A percentile compares a stretch with the other conserved stretches of the same genome.
These are phyloP conservation scores for Melastoma candidum DNA, from an alignment of 441 rosid species.

Conservation along the genomic window DNA sequence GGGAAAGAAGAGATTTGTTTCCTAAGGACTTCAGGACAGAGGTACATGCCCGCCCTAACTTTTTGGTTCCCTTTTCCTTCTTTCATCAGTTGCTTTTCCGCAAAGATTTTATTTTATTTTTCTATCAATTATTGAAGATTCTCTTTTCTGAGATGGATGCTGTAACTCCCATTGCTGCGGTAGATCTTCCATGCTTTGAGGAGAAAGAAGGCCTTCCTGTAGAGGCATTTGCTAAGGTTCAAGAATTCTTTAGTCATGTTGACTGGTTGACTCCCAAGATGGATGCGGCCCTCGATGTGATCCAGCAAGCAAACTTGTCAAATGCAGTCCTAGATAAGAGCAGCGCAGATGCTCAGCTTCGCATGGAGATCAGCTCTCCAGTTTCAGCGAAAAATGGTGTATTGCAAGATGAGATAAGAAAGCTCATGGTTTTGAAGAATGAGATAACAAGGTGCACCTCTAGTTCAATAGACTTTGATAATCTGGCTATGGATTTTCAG, in stretches of 20 bases:
- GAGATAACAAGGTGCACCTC: conserved; percentile 21
- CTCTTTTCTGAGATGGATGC: conserved; percentile 95
- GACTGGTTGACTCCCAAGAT: conserved; percentile 72
- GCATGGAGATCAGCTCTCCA: conserved; percentile 5
- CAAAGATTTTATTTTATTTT: conserved; percentile 19
- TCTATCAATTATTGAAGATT: conserved; percentile 43
- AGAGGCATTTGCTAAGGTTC: conserved; percentile 91
- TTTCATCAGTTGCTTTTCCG: conserved; percentile 11
- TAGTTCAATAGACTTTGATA: conserved; percentile 11
- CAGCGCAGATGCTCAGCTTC: conserved; percentile 17
- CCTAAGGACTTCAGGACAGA: conserved; percentile 89
- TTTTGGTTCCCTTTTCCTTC: conserved; percentile 9
- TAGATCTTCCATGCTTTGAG: conserved; percentile 55
- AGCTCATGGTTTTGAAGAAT: conserved; percentile 6
- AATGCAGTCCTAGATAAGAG: conserved; percentile 34
- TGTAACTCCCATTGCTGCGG: conserved; percentile 47
- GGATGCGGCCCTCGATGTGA: conserved; percentile 64
- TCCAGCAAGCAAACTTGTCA: conserved; percentile 65
- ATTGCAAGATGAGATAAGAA: conserved; percentile 1
- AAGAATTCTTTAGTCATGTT: conserved; percentile 69
- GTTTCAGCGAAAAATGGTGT: conserved; percentile 1
- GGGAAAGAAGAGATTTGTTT: conserved; percentile 74
- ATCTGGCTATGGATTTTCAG: conserved; percentile 19
- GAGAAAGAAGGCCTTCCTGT: conserved; percentile 80
- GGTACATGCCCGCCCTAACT: conserved; percentile 34